Conservation (phyloP, 106 monocot species). For the Chionographis japonica region DNA sequence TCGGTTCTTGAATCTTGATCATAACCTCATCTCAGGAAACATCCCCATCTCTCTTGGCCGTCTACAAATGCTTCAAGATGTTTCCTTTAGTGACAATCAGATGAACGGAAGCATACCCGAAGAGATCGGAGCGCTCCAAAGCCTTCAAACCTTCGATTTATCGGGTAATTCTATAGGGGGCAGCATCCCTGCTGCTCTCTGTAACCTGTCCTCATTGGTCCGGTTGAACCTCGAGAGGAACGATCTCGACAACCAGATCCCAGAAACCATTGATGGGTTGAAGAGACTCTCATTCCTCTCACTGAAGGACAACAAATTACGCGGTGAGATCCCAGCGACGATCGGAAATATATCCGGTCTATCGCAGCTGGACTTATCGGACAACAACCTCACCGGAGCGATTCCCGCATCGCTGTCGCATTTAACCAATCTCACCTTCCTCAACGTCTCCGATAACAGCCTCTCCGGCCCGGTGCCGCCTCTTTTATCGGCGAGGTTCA, state of each 20-base stretch:
- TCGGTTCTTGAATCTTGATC: conserved; percentile 30
- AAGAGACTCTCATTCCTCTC: conserved; percentile 47
- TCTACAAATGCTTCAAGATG: conserved; percentile 10
- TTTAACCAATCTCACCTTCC: conserved; percentile 35
- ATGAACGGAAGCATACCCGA: conserved; percentile 56
- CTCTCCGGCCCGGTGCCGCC: conserved; percentile 73
- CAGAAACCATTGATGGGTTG: conserved; percentile 35
- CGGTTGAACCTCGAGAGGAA: too few relatives aligned
- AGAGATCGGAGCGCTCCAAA: conserved; percentile 37
- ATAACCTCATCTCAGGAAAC: conserved; percentile 36
- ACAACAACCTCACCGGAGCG: conserved; percentile 55
- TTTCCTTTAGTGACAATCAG: conserved; percentile 41
- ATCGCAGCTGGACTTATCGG: conserved; percentile 51
- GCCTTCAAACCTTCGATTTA: conserved; percentile 25
- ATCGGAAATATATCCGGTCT: conserved; percentile 47
- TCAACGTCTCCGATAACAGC: conserved; percentile 72
- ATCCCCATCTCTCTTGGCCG: too few relatives aligned
- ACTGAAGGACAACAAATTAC: conserved; percentile 39
- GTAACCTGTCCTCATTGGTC: too few relatives aligned
- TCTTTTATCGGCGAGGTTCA: conserved; percentile 55
- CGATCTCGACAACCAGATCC: conserved; percentile 10
- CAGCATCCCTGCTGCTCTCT: too few relatives aligned
- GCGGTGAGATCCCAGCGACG: conserved; percentile 46
- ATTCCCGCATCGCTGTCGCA: conserved; percentile 48
- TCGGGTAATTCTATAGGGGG: conserved; percentile 53